Evolutionary conservation across 352 stramenopile genomes (phyloP), one percentile per base, ranked within the genome.

Genomic region (Phytophthora constricta): DNA sequence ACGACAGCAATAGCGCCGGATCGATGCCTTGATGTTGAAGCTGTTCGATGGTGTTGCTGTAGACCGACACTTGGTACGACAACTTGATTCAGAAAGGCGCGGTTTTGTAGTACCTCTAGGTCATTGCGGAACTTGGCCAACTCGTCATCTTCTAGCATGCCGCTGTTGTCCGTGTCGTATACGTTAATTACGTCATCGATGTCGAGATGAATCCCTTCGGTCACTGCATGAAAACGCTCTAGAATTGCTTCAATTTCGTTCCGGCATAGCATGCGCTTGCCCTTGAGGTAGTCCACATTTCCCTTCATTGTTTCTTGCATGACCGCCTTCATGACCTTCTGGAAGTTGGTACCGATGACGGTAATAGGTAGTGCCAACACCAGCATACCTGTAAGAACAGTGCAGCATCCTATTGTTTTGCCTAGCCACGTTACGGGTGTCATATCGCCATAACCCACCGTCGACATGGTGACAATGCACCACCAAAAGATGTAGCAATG

Each of bases 391-490:
- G 77, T 92, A 37, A 97, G 72, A 26, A 96, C 82, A 8, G 77
- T 88, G 27, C 77, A 70, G 20, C 80, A 82, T 42, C 88, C 90
- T 7, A 97, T 68, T 16, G 96, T 55, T 47, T 92, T 89, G 5
- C 90, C 91, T 3, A 64, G 19, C 25, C 83, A 70, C 11, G 89
- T 95, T 61, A 93, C 86, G 3, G 91, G 90, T 2, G 77, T 87
- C 75, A 95, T 89, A 52, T 97, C 91, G 1, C 91, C 91, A 54
- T 97, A 97, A 1, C 91, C 91, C 3, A 97, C 89, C 0, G 91
- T 97, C 22, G 91, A 97, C 82, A 96, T 95, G n/a, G 90, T 97
- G 55, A 97, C 88, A 50, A 97, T 89, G 51, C 90, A 91, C 89
- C 88, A 97, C 86, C 90, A 97, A 25, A 96, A 93, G 84, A 89